Percentiles rank a stretch among this genome's conserved stretches.
Evolutionary conservation across 179 eudicot species (phyloP).

Genomic region (Gypsophila paniculata): DNA sequence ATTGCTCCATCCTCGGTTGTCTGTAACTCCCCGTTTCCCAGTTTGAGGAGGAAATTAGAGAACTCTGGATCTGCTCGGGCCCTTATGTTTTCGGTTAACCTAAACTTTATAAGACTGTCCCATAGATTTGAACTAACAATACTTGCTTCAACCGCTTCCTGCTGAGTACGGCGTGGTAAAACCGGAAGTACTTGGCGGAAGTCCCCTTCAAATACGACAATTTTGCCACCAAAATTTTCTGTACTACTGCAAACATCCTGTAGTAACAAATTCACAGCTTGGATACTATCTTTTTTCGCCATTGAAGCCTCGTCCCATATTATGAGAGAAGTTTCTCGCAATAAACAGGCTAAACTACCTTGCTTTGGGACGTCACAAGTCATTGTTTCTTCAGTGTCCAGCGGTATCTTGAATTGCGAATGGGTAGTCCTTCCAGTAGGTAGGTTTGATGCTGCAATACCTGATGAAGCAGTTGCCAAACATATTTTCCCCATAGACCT

Average conservation of each 20-base stretch:
- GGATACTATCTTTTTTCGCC: neutral
- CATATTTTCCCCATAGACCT: neutral
- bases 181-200: slow-evolving; percentile 6
- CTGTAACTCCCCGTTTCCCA: too few relatives aligned
- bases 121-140: too few relatives aligned
- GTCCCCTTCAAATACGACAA: neutral
- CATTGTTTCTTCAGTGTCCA: neutral
- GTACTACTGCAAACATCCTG: neutral
- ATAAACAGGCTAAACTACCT: neutral
- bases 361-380: neutral
- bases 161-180: neutral
- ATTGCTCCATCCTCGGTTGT: too few relatives aligned
- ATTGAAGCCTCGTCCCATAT: slow-evolving; percentile 14
- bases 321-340: neutral
- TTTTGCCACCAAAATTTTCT: neutral
- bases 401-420: neutral
- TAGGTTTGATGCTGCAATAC: neutral
- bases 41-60: too few relatives aligned
- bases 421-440: neutral
- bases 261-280: neutral
- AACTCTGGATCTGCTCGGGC: too few relatives aligned
- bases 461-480: neutral
- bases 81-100: too few relatives aligned
- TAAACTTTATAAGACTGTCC: too few relatives aligned
- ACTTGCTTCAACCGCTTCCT: neutral